These are phyloP conservation scores for Ceriops decandra DNA, from an alignment of 345 rosid genomes.

Conservation along the genomic window DNA sequence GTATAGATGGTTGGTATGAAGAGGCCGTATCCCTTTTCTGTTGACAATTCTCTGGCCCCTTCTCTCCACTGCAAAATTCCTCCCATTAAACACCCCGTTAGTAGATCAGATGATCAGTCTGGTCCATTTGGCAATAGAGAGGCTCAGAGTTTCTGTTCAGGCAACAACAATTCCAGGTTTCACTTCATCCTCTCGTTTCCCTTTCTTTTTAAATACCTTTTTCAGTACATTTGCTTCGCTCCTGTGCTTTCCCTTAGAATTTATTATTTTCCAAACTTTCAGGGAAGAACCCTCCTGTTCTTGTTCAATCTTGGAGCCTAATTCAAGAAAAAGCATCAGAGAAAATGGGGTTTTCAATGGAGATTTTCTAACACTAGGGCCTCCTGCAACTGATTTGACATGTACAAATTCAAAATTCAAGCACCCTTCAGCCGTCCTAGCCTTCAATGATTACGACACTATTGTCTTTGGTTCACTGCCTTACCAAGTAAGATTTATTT, in stretches of 20 bases:
- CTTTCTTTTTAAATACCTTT: background rate
- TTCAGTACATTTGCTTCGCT: background rate
- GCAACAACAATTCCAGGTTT: constrained; percentile 37
- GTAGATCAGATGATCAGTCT: constrained; percentile 32
- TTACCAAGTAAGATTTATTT: constrained; percentile 35
- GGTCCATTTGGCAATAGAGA: constrained; percentile 30
- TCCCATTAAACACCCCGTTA: constrained; percentile 23
- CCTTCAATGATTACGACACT: constrained; percentile 16
- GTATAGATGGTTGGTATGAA: constrained; percentile 48
- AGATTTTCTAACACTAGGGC: constrained; percentile 47
- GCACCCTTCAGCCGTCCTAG: constrained; percentile 21
- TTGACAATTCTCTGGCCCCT: constrained; percentile 31
- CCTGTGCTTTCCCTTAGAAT: background rate
- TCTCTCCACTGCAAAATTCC: constrained; percentile 27
- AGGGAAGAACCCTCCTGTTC: constrained; percentile 34
- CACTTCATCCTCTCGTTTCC: background rate
- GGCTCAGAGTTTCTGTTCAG: constrained; percentile 9
- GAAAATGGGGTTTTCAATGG: constrained; percentile 25
- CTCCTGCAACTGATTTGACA: constrained; percentile 27
- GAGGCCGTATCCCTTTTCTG: constrained; percentile 45
- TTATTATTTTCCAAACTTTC: background rate
- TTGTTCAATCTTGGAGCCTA: constrained; percentile 25
- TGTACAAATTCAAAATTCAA: constrained; percentile 21
- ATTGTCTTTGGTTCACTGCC: constrained; percentile 32
- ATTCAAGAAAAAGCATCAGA: constrained; percentile 21